Percentiles rank a stretch among this genome's conserved stretches.
phyloP scores from a whole-genome alignment of 1,139 yeast species.

The Blastobotrys buckinghamii region DNA sequence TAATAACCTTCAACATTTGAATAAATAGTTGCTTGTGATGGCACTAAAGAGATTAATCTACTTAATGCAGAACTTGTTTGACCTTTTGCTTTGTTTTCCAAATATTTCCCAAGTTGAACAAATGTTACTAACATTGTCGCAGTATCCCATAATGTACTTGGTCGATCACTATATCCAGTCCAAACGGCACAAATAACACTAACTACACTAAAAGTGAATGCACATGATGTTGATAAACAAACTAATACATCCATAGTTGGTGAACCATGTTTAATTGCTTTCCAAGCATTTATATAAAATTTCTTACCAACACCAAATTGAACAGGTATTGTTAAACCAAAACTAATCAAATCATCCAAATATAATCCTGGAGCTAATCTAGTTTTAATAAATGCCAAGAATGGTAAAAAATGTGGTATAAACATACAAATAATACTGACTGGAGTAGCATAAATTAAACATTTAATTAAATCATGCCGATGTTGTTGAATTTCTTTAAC shows the following conservation, averaged over 20 bases:
- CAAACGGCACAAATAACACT: constrained; percentile 45
- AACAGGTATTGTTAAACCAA: constrained; percentile 56
- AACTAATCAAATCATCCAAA: constrained; percentile 51
- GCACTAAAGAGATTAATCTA: constrained; percentile 70
- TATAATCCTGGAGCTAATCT: constrained; percentile 33
- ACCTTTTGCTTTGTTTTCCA: constrained; percentile 90
- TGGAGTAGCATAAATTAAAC: constrained; percentile 57
- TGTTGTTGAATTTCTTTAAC: constrained; percentile 68
- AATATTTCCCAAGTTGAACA: constrained; percentile 82
- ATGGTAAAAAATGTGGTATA: constrained; percentile 29
- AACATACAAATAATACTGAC: constrained; percentile 53
- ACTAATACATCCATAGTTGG: constrained; percentile 98
- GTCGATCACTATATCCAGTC: constrained; percentile 36
- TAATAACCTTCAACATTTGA: constrained; percentile 13
- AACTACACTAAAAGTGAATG: constrained; percentile 66
- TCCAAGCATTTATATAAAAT: constrained; percentile 59
- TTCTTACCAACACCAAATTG: constrained; percentile 61
- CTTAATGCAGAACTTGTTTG: constrained; percentile 88
- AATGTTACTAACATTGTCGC: constrained; percentile 77
- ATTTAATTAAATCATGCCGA: constrained; percentile 48
- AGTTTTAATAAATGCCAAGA: constrained; percentile 24
- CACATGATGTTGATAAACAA: constrained; percentile 72
- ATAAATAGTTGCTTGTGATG: constrained; percentile 63
- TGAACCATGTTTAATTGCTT: constrained; percentile 60
- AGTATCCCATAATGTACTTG: constrained; percentile 80